A percentile compares a stretch with the other conserved stretches of the same genome.
phyloP scores from a whole-genome alignment of 257 asterid genomes.

The Lycium ferocissimum region DNA sequence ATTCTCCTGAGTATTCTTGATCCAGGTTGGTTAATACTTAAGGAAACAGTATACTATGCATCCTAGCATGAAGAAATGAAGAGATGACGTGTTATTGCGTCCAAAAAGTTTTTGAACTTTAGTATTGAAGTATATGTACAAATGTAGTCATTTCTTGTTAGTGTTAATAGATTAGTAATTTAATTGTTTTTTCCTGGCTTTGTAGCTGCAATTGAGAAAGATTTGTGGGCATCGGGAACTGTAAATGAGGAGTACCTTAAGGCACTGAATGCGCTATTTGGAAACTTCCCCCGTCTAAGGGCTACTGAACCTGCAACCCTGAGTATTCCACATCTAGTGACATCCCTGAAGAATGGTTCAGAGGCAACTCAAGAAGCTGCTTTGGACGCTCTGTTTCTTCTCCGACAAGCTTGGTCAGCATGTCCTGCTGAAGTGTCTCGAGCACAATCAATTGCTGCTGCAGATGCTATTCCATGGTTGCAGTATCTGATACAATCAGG shows the following conservation, averaged over 20 bases:
- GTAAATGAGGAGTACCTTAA: slow-evolving; percentile 93
- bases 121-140: background rate
- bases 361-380: slow-evolving; percentile 99
- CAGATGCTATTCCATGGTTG: slow-evolving; percentile 89
- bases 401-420: slow-evolving; percentile 99
- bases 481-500: slow-evolving; percentile 96
- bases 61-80: background rate
- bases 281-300: slow-evolving; percentile 93
- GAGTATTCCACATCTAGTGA: slow-evolving; percentile 94
- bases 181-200: slow-evolving; percentile 25
- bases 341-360: slow-evolving; percentile 91
- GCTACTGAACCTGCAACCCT: slow-evolving; percentile 97
- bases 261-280: slow-evolving; percentile 90
- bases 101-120: background rate
- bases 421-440: slow-evolving; percentile 97
- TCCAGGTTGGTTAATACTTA: background rate
- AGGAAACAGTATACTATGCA: background rate
- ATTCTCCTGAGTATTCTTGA: background rate
- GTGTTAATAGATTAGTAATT: background rate
- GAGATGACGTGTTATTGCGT: background rate
- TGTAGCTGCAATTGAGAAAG: slow-evolving; percentile 94
- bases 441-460: slow-evolving; percentile 97
- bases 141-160: background rate
- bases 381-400: slow-evolving; percentile 88
- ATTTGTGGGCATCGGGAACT: slow-evolving; percentile 89